Conservation (phyloP, 2,329 filamentous ascomycete species). For the Calonectria pseudoreteaudii region DNA sequence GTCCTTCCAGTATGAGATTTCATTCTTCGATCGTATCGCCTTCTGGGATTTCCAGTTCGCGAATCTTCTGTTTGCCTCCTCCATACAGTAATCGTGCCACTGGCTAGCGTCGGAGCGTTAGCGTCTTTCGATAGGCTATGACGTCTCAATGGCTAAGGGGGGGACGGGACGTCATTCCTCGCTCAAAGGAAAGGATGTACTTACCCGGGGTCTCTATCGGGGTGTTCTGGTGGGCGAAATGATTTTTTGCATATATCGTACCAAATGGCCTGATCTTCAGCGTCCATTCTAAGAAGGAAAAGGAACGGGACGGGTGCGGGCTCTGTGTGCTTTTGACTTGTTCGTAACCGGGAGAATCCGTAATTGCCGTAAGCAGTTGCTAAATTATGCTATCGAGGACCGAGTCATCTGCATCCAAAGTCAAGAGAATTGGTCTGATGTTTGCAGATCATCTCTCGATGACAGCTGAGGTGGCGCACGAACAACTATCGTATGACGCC, state of each 20-base stretch:
- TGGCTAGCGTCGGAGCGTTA: not conserved
- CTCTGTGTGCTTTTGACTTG: not conserved
- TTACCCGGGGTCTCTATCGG: not conserved
- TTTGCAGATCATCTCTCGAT: not conserved
- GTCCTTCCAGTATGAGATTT: not conserved
- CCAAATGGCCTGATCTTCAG: conserved; percentile 3
- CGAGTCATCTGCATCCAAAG: not conserved
- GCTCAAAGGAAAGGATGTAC: not conserved
- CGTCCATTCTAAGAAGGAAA: not conserved
- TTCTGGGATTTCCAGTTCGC: conserved; percentile 5
- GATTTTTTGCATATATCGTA: not conserved
- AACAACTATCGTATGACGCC: not conserved
- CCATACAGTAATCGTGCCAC: not conserved
- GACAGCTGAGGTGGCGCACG: not conserved
- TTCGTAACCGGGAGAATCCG: not conserved
- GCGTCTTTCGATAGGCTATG: not conserved
- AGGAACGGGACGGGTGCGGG: not conserved
- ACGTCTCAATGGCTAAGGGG: not conserved
- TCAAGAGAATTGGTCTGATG: not conserved
- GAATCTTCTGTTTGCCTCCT: conserved; percentile 1
- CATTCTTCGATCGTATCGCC: not conserved
- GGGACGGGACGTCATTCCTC: not conserved
- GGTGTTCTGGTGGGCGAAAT: not conserved
- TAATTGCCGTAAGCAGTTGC: not conserved
- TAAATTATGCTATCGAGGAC: not conserved